These are phyloP conservation scores for Ogataea henricii DNA, from an alignment of 805 yeast genomes.

Conservation along the genomic window DNA sequence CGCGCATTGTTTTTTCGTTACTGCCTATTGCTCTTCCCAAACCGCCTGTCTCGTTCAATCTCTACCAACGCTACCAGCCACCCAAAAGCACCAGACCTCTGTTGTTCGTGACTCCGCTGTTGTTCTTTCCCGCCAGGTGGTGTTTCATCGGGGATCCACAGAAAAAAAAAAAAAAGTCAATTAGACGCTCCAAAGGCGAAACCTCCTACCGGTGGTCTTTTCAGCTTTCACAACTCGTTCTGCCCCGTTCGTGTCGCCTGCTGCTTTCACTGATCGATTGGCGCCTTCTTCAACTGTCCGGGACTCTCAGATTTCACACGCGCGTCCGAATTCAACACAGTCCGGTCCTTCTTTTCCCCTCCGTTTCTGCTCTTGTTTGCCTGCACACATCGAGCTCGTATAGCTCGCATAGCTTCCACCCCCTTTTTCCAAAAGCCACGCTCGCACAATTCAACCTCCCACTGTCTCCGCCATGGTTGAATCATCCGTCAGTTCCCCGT, in stretches of 20 bases:
- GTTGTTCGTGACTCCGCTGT: slow-evolving; percentile 3
- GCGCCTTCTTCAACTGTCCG: neutral
- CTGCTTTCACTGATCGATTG: neutral
- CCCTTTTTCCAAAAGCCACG: no score
- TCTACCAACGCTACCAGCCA: neutral
- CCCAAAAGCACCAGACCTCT: slow-evolving; percentile 1
- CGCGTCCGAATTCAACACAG: no score
- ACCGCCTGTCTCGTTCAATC: neutral
- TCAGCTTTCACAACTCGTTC: neutral
- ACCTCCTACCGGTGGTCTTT: neutral
- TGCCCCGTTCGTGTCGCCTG: neutral
- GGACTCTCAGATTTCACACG: neutral
- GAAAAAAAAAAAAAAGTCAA: neutral
- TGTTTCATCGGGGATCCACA: slow-evolving; percentile 2
- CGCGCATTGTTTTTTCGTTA: neutral
- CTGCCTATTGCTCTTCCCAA: neutral
- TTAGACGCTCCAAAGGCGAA: slow-evolving; percentile 11
- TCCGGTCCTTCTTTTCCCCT: neutral
- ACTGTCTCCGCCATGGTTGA: neutral
- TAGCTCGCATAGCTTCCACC: slow-evolving; percentile 2
- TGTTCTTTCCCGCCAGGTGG: slow-evolving; percentile 5
- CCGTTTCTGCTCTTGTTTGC: neutral
- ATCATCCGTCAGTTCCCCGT: neutral
- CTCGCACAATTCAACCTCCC: neutral
- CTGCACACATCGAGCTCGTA: neutral